phyloP scores from a whole-genome alignment of 768 basidiomycete species.

The Flagelloscypha sp. region DNA sequence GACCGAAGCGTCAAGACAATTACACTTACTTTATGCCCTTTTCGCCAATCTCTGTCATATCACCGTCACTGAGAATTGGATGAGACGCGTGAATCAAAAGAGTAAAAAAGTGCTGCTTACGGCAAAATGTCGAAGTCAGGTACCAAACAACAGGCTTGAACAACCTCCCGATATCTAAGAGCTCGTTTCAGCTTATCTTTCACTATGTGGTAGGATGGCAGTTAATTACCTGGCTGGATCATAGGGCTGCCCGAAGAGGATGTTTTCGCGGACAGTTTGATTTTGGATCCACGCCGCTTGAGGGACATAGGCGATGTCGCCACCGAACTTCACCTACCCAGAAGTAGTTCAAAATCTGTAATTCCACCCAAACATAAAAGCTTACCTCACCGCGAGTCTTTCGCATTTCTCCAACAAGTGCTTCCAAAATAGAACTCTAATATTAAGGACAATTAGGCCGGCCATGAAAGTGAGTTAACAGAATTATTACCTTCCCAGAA shows the following conservation, averaged over 20 bases:
- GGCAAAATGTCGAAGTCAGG: slow-evolving; percentile 68
- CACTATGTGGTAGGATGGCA: not conserved
- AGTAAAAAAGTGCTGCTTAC: too few species aligned
- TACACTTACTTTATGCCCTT: slow-evolving; percentile 48
- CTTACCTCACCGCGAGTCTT: slow-evolving; percentile 46
- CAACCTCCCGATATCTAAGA: slow-evolving; percentile 44
- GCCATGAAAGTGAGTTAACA: not conserved
- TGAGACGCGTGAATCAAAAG: too few species aligned
- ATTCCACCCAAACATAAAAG: not conserved
- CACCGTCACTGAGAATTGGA: too few species aligned
- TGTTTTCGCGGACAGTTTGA: slow-evolving; percentile 65
- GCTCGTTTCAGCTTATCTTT: not conserved
- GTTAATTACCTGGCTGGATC: slow-evolving; percentile 44
- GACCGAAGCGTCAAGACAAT: not conserved
- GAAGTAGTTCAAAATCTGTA: not conserved
- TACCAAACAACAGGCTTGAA: slow-evolving; percentile 59
- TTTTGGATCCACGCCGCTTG: slow-evolving; percentile 60
- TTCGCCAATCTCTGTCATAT: slow-evolving; percentile 68
- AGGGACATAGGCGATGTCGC: slow-evolving; percentile 50
- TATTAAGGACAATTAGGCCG: not conserved
- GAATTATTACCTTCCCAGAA: slow-evolving; percentile 49
- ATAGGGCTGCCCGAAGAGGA: slow-evolving; percentile 61
- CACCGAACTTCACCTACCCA: slow-evolving; percentile 40
- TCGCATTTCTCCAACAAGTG: slow-evolving; percentile 62
- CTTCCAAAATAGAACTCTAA: slow-evolving; percentile 49